These are phyloP conservation scores for Telopea speciosissima DNA, from an alignment of 177 flowering plant species.

Conservation along the genomic window DNA sequence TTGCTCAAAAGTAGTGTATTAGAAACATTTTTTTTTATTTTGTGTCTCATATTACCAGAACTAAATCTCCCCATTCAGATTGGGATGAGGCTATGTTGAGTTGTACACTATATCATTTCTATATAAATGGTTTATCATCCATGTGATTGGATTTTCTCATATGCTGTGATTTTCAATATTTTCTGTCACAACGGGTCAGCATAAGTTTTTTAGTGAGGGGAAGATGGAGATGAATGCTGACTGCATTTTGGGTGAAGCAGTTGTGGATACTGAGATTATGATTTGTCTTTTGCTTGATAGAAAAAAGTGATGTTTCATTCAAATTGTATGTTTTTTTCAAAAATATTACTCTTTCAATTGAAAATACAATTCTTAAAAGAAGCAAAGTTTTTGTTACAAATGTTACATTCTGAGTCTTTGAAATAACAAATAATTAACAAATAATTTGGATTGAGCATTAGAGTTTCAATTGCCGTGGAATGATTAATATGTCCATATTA, in stretches of 20 bases:
- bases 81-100: background rate
- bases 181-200: background rate
- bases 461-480: too few species aligned
- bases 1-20: background rate
- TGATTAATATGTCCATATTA: too few species aligned
- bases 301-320: background rate
- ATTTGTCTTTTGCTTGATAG: background rate
- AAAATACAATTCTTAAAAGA: too few species aligned
- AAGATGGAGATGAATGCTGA: background rate
- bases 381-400: too few species aligned
- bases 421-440: too few species aligned
- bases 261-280: background rate
- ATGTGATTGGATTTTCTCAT: background rate
- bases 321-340: too few species aligned
- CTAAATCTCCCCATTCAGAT: too few species aligned
- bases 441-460: too few species aligned
- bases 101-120: background rate
- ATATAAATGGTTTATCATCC: background rate
- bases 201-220: background rate
- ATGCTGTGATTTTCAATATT: background rate
- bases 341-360: background rate
- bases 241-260: background rate
- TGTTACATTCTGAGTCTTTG: too few species aligned
- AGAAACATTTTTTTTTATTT: background rate
- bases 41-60: background rate